phyloP scores from a whole-genome alignment of 2,329 filamentous ascomycete species.

The Penicillium rolfsii region DNA sequence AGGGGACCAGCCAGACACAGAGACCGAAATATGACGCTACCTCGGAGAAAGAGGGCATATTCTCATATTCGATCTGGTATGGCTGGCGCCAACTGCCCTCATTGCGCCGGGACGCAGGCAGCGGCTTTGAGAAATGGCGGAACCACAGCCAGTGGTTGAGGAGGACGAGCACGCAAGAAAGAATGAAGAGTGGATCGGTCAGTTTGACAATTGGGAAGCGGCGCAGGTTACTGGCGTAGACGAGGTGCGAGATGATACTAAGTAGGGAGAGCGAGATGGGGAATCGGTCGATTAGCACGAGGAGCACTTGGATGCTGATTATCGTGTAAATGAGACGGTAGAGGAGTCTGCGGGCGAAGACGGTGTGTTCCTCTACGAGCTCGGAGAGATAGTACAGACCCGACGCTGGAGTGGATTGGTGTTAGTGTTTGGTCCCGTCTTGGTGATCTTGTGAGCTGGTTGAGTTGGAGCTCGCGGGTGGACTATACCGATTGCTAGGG shows the following conservation, averaged over 20 bases:
- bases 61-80: constrained; percentile 48
- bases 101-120: constrained; percentile 42
- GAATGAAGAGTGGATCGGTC: constrained; percentile 81
- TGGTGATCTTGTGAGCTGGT: background rate
- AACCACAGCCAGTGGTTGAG: constrained; percentile 97
- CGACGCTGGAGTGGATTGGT: constrained; percentile 65
- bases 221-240: constrained; percentile 87
- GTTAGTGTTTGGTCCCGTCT: constrained; percentile 12
- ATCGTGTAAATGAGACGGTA: constrained; percentile 82
- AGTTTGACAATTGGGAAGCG: constrained; percentile 79
- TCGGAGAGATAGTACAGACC: constrained; percentile 98
- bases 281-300: constrained; percentile 83
- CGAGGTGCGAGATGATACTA: constrained; percentile 76
- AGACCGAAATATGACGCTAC: constrained; percentile 95
- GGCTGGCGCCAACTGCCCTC: constrained; percentile 42
- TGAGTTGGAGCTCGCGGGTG: background rate
- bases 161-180: constrained; percentile 82
- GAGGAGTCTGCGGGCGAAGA: constrained; percentile 85
- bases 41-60: constrained; percentile 82
- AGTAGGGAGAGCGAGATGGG: constrained; percentile 74
- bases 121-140: constrained; percentile 77
- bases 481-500: constrained; percentile 79
- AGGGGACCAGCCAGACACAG: constrained; percentile 95
- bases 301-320: constrained; percentile 71
- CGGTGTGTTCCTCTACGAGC: constrained; percentile 96